Percentiles rank a stretch among this genome's conserved stretches.
phyloP scores from a whole-genome alignment of 2,329 filamentous ascomycete genomes.

The Colletotrichum tanaceti region DNA sequence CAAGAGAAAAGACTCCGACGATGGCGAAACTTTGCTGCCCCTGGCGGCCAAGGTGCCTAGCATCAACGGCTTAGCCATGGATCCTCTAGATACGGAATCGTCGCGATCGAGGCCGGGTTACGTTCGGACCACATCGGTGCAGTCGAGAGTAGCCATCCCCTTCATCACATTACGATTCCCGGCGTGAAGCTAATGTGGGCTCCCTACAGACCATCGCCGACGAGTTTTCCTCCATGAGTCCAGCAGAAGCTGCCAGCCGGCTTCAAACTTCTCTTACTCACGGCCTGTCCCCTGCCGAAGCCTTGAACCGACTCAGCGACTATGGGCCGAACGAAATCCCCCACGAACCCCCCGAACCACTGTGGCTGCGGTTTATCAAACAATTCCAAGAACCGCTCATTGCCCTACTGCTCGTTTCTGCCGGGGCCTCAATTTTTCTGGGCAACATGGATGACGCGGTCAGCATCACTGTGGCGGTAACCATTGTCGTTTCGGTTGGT shows the following conservation, averaged over 20 bases:
- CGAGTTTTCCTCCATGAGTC: conserved; percentile 75
- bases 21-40: conserved; percentile 50
- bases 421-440: conserved; percentile 87
- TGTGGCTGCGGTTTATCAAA: conserved; percentile 95
- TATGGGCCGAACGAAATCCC: conserved; percentile 95
- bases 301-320: conserved; percentile 79
- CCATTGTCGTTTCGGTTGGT: conserved; percentile 94
- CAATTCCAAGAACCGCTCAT: conserved; percentile 98
- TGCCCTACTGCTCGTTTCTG: conserved; percentile 88
- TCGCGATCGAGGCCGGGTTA: conserved; percentile 53
- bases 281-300: conserved; percentile 85
- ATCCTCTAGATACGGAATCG: conserved; percentile 47
- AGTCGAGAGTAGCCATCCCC: conserved; percentile 61
- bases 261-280: conserved; percentile 85
- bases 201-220: conserved; percentile 65
- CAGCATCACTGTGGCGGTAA: conserved; percentile 95
- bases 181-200: neutral
- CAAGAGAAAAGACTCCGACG: conserved; percentile 49
- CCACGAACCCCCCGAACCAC: conserved; percentile 89
- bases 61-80: conserved; percentile 47
- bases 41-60: conserved; percentile 47
- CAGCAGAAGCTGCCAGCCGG: conserved; percentile 80
- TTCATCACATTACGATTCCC: neutral
- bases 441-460: conserved; percentile 95
- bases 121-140: conserved; percentile 64